Conservation (phyloP, 192 early-diverging fungal species). For the Linnemannia zychae region DNA sequence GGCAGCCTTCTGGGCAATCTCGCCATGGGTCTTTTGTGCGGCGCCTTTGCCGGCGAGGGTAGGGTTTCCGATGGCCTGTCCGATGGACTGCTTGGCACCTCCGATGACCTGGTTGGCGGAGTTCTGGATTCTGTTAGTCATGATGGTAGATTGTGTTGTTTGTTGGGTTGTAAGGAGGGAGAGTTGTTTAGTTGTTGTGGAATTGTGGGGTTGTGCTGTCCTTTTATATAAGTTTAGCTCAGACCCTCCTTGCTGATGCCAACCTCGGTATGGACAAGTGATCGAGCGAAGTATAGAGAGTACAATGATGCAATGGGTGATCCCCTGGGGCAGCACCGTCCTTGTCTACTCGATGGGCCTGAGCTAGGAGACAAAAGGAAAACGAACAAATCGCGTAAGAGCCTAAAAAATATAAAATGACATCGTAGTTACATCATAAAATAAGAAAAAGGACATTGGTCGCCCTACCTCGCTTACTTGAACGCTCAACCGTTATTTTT, state of each 20-base stretch:
- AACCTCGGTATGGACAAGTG: background rate
- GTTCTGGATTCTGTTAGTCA: conserved; percentile 11
- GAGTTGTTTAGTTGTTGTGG: background rate
- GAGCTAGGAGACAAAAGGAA: background rate
- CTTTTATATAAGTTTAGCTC: background rate
- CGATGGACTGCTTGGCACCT: conserved; percentile 26
- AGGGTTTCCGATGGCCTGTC: conserved; percentile 7
- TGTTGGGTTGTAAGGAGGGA: background rate
- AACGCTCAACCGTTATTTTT: too few relatives aligned
- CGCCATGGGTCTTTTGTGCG: conserved; percentile 12
- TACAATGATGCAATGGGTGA: background rate
- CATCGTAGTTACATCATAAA: background rate
- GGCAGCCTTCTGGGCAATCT: conserved; percentile 14
- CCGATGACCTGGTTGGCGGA: conserved; percentile 16
- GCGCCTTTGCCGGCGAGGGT: conserved; percentile 9
- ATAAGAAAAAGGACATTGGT: background rate
- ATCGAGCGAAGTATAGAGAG: background rate
- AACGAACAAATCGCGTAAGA: background rate
- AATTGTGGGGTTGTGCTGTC: background rate
- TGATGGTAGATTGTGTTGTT: background rate
- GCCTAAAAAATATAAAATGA: background rate
- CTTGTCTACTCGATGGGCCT: background rate
- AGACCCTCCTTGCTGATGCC: background rate
- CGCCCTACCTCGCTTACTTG: too few relatives aligned
- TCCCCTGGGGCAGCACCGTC: background rate